Conservation (phyloP, 208 protist species). For the Tetramitus jugosus region DNA sequence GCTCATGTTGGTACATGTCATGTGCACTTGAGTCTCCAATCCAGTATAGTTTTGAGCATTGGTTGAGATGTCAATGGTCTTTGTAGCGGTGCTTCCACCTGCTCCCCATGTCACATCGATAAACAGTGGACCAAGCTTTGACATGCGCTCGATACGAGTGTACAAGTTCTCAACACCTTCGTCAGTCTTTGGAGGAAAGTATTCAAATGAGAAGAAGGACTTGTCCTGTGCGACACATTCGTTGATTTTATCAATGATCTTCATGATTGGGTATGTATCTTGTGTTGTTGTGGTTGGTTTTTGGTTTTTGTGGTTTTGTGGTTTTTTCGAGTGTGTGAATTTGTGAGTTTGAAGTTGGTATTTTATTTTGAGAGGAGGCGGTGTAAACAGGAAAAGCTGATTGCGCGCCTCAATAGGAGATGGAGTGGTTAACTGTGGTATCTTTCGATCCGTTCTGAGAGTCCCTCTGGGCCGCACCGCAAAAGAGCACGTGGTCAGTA, state of each 20-base stretch:
- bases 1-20: conserved; percentile 87
- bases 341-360: no score
- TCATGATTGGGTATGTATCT: no score
- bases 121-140: conserved; percentile 66
- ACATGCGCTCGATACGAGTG: conserved; percentile 63
- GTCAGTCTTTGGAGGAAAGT: conserved; percentile 86
- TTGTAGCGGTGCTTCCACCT: conserved; percentile 67
- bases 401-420: no score
- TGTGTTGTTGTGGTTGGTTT: no score
- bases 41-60: conserved; percentile 61
- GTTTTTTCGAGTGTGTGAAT: no score
- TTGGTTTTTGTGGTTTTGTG: no score
- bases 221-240: conserved; percentile 38
- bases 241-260: conserved; percentile 72
- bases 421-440: no score
- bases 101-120: conserved; percentile 93
- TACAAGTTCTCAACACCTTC: conserved; percentile 66
- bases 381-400: no score
- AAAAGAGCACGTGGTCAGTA: no score
- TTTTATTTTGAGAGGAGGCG: no score
- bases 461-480: no score
- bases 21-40: conserved; percentile 78
- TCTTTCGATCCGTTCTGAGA: no score
- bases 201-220: conserved; percentile 82
- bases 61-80: conserved; percentile 63